These are phyloP conservation scores for Bolboschoenus planiculmis DNA, from an alignment of 176 grass and related monocot genomes.

Conservation along the genomic window DNA sequence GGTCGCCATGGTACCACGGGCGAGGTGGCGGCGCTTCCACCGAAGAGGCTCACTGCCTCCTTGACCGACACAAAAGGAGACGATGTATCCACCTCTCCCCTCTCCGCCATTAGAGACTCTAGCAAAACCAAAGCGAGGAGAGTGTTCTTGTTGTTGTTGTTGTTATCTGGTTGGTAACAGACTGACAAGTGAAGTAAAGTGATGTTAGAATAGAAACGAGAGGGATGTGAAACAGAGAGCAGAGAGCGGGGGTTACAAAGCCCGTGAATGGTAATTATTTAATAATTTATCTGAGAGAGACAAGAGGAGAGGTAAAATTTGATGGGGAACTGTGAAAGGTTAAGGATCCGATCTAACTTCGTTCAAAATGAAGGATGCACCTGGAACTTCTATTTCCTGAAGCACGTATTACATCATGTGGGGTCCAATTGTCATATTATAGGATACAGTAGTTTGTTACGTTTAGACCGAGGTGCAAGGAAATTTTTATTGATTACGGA, in stretches of 20 bases:
- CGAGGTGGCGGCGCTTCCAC: slow-evolving; percentile 31
- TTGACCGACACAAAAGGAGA: slow-evolving; percentile 77
- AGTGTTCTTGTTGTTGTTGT: not conserved
- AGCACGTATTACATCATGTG: not conserved
- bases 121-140: not conserved
- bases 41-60: slow-evolving; percentile 64
- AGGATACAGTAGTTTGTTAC: not conserved
- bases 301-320: slow-evolving; percentile 7
- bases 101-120: slow-evolving; percentile 29
- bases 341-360: not conserved
- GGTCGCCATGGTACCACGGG: slow-evolving; percentile 29
- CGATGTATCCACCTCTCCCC: slow-evolving; percentile 80
- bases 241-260: not conserved
- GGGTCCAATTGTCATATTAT: not conserved
- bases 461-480: not conserved
- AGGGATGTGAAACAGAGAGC: not conserved
- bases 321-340: slow-evolving; percentile 13
- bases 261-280: not conserved
- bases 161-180: slow-evolving; percentile 5
- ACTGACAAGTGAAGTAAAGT: not conserved
- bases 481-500: not conserved
- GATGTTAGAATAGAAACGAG: not conserved
- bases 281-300: not conserved
- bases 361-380: not conserved
- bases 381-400: not conserved